Percentiles rank a stretch among this genome's conserved stretches.
Evolutionary conservation across 2,329 filamentous ascomycete genomes (phyloP).

Genomic region (Alternaria conjuncta): DNA sequence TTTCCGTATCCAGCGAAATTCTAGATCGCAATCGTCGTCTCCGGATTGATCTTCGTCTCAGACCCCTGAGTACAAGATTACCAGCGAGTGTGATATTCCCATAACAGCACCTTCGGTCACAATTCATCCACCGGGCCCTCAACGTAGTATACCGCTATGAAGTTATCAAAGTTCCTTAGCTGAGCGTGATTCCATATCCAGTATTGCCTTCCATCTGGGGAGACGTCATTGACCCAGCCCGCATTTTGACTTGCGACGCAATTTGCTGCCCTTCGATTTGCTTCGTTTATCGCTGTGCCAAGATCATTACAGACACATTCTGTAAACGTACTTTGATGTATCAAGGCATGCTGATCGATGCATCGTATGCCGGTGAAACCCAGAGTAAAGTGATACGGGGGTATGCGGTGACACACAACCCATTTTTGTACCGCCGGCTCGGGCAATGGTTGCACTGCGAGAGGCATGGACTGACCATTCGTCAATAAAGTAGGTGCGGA

Average conservation of each 20-base stretch:
- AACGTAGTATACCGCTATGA: background rate
- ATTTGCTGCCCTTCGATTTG: background rate
- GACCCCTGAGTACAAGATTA: background rate
- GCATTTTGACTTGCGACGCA: background rate
- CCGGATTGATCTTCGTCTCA: background rate
- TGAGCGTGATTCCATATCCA: background rate
- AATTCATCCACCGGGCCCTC: background rate
- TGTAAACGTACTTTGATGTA: background rate
- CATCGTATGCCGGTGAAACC: background rate
- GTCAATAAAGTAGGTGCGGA: background rate
- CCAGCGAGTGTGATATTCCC: background rate
- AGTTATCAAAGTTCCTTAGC: background rate
- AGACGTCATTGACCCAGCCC: background rate
- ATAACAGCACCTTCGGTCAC: background rate
- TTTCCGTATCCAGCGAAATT: background rate
- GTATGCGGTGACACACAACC: background rate
- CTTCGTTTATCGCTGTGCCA: background rate
- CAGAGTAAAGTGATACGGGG: background rate
- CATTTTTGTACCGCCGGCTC: background rate
- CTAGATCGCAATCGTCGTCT: background rate
- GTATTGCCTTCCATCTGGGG: background rate
- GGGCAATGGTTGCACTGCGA: background rate
- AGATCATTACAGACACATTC: background rate
- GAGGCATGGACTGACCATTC: background rate
- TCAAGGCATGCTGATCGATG: background rate